Evolutionary conservation across 257 asterid genomes (phyloP), one percentile per base, ranked within the genome.

Genomic region (Dorcoceras hygrometricum): DNA sequence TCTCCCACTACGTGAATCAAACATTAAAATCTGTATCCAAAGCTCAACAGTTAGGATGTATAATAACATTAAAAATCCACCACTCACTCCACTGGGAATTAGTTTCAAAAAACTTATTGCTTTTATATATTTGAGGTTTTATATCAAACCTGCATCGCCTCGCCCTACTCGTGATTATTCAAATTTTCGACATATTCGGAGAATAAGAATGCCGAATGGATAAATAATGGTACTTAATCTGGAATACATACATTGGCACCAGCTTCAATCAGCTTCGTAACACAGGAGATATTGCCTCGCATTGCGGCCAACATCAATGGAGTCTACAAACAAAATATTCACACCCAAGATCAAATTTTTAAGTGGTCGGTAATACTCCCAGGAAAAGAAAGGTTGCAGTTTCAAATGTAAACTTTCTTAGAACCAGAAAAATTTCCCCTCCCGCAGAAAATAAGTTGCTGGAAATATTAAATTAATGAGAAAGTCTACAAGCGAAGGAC

Each of bases 251-350:
- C 99, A 81, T 88, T 88, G 23, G 97, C 96, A 71, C 99, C 99
- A n/a, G 95, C 89, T 79, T 85, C 91, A 43, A 90, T 94, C 32
- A 94, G 91, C 84, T 82, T 88, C 72, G 76, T 68, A 71, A 90
- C 91, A 74, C 99, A 90, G 10, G 83, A 71, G 83, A 90, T 78
- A 87, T 88, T 87, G 66, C 99, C 99, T 62, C 89, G 91, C 97
- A 94, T 90, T 77, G 99, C 92, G 65, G 99, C 99, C 81, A 94
- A 72, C 99, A 90, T 94, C 85, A 94, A 74, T 67, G 99, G 97
- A 73, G 97, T 94, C 99, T 94, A 78, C 14, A 73, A 64, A 75
- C 72, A 66, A 54, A 78, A 78, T 26, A 73, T 69, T 31, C 72
- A 74, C 22, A 76, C 22, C 67, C 65, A 71, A 64, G 4, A 63